Conservation (phyloP, 164 flowering plant species). For the Magnolia kwangsiensis region DNA sequence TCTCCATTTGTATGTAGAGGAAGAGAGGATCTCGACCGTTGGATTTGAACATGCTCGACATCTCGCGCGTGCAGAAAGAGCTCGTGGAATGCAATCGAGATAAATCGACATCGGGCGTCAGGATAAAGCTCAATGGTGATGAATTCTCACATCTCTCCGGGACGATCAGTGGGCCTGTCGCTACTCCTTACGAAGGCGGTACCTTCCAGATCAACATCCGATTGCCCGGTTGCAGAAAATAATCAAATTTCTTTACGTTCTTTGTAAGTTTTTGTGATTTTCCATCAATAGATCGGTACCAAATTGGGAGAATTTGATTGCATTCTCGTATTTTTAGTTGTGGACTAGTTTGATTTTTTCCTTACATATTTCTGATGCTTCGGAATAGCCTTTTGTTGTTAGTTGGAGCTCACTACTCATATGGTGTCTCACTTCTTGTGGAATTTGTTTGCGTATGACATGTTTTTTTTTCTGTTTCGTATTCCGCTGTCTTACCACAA, state of each 20-base stretch:
- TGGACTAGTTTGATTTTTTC: neutral
- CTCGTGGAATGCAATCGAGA: constrained; percentile 77
- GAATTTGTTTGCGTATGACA: neutral
- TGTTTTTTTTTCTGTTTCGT: neutral
- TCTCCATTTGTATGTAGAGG: neutral
- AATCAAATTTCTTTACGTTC: neutral
- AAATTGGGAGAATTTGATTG: neutral
- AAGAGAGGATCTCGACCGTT: neutral
- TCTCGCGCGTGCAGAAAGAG: constrained; percentile 85
- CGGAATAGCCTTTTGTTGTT: neutral
- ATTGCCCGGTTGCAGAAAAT: constrained; percentile 53
- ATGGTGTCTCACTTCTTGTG: neutral
- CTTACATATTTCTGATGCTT: neutral
- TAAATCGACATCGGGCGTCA: constrained; percentile 57
- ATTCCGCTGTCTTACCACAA: neutral
- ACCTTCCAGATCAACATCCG: constrained; percentile 71
- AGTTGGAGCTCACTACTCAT: neutral
- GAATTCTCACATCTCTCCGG: constrained; percentile 69
- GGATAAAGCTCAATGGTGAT: constrained; percentile 52
- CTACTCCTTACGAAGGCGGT: constrained; percentile 94
- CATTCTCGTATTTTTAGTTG: neutral
- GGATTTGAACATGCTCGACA: constrained; percentile 60
- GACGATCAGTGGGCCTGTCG: constrained; percentile 74
- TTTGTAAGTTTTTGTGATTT: neutral
- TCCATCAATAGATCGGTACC: too few relatives aligned